phyloP scores from a whole-genome alignment of 805 yeast species.

The Candida oleophila region DNA sequence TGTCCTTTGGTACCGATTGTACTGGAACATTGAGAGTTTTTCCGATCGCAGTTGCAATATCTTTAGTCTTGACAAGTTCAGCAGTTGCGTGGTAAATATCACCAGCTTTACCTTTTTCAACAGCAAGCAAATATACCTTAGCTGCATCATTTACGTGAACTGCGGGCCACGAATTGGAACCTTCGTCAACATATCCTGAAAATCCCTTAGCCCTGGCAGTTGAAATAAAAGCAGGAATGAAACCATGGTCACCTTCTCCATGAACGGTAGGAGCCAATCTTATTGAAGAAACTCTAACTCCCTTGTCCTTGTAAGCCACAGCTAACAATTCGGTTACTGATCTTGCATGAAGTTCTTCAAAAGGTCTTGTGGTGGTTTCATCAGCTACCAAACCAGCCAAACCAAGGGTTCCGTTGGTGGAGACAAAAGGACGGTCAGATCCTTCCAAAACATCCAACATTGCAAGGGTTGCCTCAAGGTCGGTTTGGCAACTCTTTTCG shows the following conservation, averaged over 20 bases:
- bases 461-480: conserved; percentile 23
- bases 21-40: conserved; percentile 13
- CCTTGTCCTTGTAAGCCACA: conserved; percentile 13
- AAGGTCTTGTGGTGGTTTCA: not conserved
- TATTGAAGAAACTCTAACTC: conserved; percentile 20
- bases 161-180: conserved; percentile 29
- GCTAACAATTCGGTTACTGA: conserved; percentile 11
- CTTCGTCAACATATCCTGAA: conserved; percentile 35
- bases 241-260: conserved; percentile 26
- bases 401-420: conserved; percentile 20
- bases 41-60: conserved; percentile 24
- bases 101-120: conserved; percentile 11
- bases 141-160: conserved; percentile 33
- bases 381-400: conserved; percentile 2
- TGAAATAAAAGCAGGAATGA: conserved; percentile 18
- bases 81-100: conserved; percentile 8
- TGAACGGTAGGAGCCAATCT: conserved; percentile 35
- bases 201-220: conserved; percentile 29
- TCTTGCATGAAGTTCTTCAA: not conserved
- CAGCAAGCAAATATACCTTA: conserved; percentile 14
- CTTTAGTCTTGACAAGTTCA: conserved; percentile 22
- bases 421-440: conserved; percentile 24
- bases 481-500: conserved; percentile 16
- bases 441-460: conserved; percentile 26
- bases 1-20: conserved; percentile 12